These are phyloP conservation scores for Pleurotus tuoliensis DNA, from an alignment of 768 basidiomycete species.

Conservation along the genomic window DNA sequence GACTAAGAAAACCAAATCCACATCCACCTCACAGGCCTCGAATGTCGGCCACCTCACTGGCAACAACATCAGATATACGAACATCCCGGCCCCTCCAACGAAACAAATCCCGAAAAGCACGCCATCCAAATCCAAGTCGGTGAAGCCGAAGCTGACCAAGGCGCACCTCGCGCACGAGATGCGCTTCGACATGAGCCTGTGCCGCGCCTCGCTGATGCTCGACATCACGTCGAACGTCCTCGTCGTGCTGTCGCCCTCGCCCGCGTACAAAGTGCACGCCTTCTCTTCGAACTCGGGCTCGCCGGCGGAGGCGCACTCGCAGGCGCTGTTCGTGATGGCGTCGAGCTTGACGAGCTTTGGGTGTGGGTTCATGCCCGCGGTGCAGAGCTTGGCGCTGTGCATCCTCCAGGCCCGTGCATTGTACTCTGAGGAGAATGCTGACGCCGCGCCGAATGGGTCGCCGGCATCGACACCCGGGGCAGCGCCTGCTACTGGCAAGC, in stretches of 20 bases:
- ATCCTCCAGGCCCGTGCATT: constrained; percentile 45
- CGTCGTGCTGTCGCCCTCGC: constrained; percentile 50
- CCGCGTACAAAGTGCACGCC: constrained; percentile 29
- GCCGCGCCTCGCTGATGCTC: constrained; percentile 57
- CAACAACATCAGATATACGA: constrained; percentile 5
- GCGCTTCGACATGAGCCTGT: constrained; percentile 62
- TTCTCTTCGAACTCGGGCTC: background rate
- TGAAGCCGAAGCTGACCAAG: constrained; percentile 46
- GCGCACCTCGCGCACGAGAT: constrained; percentile 60
- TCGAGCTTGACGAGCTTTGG: constrained; percentile 60
- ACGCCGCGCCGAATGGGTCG: constrained; percentile 13
- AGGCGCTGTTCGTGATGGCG: constrained; percentile 56
- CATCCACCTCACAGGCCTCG: constrained; percentile 9
- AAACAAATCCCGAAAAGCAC: constrained; percentile 1
- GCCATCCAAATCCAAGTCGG: constrained; percentile 9
- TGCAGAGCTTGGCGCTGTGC: constrained; percentile 69
- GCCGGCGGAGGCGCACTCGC: constrained; percentile 14
- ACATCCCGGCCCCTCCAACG: constrained; percentile 1
- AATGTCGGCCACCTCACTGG: constrained; percentile 6
- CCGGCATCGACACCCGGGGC: constrained; percentile 13
- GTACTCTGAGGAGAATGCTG: constrained; percentile 18
- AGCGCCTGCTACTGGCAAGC: constrained; percentile 40
- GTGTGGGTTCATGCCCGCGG: constrained; percentile 65
- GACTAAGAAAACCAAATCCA: constrained; percentile 49
- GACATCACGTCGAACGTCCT: constrained; percentile 64